Evolutionary conservation across 176 grass and related monocot genomes (phyloP), one percentile per base, ranked within the genome.

Genomic region (Pharus latifolius): DNA sequence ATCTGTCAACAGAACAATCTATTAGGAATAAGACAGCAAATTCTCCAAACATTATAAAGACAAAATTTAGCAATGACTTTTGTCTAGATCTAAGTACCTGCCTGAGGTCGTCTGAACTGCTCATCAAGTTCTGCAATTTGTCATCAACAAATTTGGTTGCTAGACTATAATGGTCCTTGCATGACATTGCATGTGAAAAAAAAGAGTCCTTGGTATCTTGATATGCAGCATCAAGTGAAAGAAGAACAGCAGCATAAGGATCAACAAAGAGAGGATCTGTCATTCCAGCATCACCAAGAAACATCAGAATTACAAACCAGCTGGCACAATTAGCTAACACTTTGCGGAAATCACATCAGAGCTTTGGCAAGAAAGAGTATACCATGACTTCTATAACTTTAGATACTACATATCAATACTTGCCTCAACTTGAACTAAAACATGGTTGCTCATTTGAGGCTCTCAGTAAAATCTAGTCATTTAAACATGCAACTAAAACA

Each of bases 1-100:
- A 90, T 97, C 86, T 92, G 94, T 87, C 70, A 97, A 77, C 68
- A 97, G 75, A 84, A 97, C 89, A 80, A 92, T 90, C 94, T 97
- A 87, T 80, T 85, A 65, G 74, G 83, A 70, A 90, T 92, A 84
- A 97, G 88, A 57, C 41, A 79, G 31, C 18, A 47, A 45, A 53
- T 83, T 50, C 49, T 71, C 68, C 26, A 68, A 19, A 32, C 3
- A 43, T 45, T 53, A 35, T 55, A 66, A 24, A n/a, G 32, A 79
- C 62, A 26, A 19, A 72, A 27, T 37, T 49, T 38, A 59, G 14
- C 57, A 61, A 6, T 31, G 72, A 64, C 37, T 34, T 29, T 76
- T 63, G 50, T 30, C 67, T 56, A 72, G 77, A 82, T 59, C 75
- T 50, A 48, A 65, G 58, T 90, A 97, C 94, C 94, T 97, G 89